Evolutionary conservation across 139 green algal genomes (phyloP), one percentile per base, ranked within the genome.

Genomic region (Chlamydomonas incerta): DNA sequence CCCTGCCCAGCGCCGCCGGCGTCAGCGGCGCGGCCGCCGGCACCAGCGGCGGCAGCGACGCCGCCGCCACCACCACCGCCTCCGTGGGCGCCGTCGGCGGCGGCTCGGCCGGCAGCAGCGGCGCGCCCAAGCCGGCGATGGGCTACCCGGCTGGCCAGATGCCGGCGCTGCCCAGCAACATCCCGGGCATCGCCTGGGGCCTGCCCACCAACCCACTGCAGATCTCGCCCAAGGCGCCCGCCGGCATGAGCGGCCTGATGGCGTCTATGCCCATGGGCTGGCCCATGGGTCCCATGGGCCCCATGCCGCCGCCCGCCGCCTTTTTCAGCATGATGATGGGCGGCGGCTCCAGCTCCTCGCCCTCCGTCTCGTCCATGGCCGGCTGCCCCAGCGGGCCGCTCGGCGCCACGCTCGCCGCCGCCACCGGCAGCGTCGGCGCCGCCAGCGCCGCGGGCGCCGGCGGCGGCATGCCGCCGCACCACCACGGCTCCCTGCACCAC

Each of bases 141-240:
- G 85, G 85, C n/a, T 67, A 85, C 34, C 75, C 85, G 1, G 74
- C 72, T 17, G 85, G 85, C 5, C 66, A 81, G 67, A 67, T 89
- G 75, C 85, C 85, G 18, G 28, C 85, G 26, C 85, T 89, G 33
- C 66, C 68, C 14, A 41, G 20, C 26, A 69, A 47, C 34, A 23
- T 80, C 0, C 47, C 47, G 4, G 85, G 85, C 11, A 89, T 89
- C 28, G 85, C 62, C 29, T 89, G 85, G 85, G 85, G 85, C 31
- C 76, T 89, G 67, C 85, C 85, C 68, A 89, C 85, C 29, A 89
- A 89, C 76, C 85, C 85, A 29, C 58, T 89, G 57, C 75, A 85
- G 50, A 82, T 89, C 29, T 73, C 68, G 15, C 85, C 76, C 24
- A 89, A 85, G 76, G 17, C n/a, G 11, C 18, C 52, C 55, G n/a